Evolutionary conservation across 352 stramenopile species (phyloP).

Genomic region (Globisporangium canariense): DNA sequence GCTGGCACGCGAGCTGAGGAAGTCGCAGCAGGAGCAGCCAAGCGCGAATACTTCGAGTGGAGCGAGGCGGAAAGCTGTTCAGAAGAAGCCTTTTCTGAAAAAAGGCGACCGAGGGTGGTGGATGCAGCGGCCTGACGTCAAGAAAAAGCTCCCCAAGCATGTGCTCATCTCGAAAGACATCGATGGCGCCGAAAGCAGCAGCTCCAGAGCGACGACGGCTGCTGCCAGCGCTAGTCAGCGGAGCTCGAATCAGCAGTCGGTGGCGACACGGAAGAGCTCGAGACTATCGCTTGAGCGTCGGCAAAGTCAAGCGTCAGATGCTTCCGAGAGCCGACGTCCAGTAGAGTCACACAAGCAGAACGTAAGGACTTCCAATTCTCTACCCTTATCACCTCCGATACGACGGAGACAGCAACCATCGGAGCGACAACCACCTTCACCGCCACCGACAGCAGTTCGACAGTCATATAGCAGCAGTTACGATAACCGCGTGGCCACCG

Average conservation of each 20-base stretch:
- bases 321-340: background rate
- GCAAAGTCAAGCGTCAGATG: background rate
- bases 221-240: conserved; percentile 8
- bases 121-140: conserved; percentile 58
- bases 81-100: conserved; percentile 66
- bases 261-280: conserved; percentile 22
- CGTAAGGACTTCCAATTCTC: background rate
- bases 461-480: background rate
- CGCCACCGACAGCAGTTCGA: background rate
- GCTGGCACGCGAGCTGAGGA: conserved; percentile 55
- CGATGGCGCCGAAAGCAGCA: conserved; percentile 19
- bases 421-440: background rate
- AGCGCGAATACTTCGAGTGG: background rate
- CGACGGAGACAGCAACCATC: background rate
- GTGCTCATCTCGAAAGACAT: conserved; percentile 48
- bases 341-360: background rate
- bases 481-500: background rate
- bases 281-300: conserved; percentile 11
- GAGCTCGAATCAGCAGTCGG: conserved; percentile 12
- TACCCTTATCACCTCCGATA: background rate
- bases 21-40: conserved; percentile 21
- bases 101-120: conserved; percentile 81
- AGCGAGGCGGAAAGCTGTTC: conserved; percentile 1
- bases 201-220: conserved; percentile 13
- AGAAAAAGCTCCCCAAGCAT: conserved; percentile 58